A percentile compares a stretch with the other conserved stretches of the same genome.
Evolutionary conservation across 352 stramenopile species (phyloP).

Genomic region (Phytophthora vignae): DNA sequence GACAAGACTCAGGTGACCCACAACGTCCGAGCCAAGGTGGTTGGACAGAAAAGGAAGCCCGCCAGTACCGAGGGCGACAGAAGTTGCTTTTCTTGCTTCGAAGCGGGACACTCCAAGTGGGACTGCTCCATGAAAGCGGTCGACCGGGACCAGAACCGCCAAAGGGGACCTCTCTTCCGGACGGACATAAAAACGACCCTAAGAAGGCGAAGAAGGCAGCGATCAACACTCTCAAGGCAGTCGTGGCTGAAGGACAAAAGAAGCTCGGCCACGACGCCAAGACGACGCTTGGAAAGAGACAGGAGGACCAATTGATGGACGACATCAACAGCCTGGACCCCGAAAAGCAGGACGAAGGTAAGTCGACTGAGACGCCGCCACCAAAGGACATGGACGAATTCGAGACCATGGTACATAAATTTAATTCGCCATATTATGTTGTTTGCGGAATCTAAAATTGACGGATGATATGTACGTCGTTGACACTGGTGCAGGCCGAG

Average conservation of each 20-base stretch:
- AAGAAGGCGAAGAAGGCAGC: conserved; percentile 6
- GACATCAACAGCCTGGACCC: no score
- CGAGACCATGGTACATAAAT: no score
- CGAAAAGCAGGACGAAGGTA: not conserved
- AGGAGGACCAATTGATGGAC: not conserved
- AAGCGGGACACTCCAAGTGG: conserved; percentile 8
- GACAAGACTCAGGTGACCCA: not conserved
- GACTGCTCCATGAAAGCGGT: not conserved
- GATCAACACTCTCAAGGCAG: conserved; percentile 20
- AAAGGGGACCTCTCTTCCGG: conserved; percentile 6
- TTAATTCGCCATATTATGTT: no score
- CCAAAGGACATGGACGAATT: no score
- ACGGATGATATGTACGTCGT: no score
- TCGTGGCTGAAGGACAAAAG: not conserved
- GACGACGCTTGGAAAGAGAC: not conserved
- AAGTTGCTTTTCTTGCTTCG: conserved; percentile 11
- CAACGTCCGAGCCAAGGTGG: not conserved
- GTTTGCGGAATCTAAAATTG: no score
- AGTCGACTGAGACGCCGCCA: not conserved
- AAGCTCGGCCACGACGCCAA: not conserved
- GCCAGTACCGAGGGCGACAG: not conserved
- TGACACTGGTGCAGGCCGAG: no score
- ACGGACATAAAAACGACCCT: conserved; percentile 17
- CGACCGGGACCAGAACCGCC: conserved; percentile 4
- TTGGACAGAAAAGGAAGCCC: conserved; percentile 2